phyloP scores from a whole-genome alignment of 352 stramenopile species.

The Phytophthora agathidicida region DNA sequence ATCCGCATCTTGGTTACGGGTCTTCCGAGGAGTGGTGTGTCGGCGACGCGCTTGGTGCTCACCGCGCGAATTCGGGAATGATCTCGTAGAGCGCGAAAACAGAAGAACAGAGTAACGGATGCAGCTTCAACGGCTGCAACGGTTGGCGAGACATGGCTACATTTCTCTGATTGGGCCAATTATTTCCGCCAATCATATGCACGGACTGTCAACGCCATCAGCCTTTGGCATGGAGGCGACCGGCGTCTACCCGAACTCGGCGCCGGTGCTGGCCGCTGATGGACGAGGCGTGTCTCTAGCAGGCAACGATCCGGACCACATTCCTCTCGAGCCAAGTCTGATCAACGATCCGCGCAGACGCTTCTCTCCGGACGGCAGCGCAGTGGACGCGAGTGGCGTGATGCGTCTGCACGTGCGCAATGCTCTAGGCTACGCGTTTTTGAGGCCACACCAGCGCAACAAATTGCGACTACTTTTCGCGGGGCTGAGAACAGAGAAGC shows the following conservation, averaged over 20 bases:
- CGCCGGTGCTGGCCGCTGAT: conserved; percentile 50
- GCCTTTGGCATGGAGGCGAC: conserved; percentile 59
- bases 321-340: conserved; percentile 53
- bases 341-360: conserved; percentile 60
- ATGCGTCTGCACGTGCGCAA: conserved; percentile 67
- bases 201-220: conserved; percentile 11
- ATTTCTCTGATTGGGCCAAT: too few relatives aligned
- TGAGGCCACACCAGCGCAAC: conserved; percentile 51
- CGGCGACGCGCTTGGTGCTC: conserved; percentile 6
- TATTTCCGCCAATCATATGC: conserved; percentile 38
- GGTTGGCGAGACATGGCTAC: conserved; percentile 22
- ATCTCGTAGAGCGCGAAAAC: conserved; percentile 2
- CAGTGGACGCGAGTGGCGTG: conserved; percentile 55
- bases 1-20: conserved; percentile 35
- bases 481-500: not conserved
- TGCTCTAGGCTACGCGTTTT: conserved; percentile 48
- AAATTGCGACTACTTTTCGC: conserved; percentile 21
- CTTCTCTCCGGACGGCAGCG: conserved; percentile 26
- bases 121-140: conserved; percentile 7
- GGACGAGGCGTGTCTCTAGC: conserved; percentile 62
- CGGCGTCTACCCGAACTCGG: conserved; percentile 56
- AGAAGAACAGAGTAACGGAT: conserved; percentile 17
- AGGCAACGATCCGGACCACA: conserved; percentile 44
- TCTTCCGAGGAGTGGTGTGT: not conserved
- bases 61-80: conserved; percentile 26